These are phyloP conservation scores for Kodamaea leandrae DNA, from an alignment of 805 yeast genomes.

Conservation along the genomic window DNA sequence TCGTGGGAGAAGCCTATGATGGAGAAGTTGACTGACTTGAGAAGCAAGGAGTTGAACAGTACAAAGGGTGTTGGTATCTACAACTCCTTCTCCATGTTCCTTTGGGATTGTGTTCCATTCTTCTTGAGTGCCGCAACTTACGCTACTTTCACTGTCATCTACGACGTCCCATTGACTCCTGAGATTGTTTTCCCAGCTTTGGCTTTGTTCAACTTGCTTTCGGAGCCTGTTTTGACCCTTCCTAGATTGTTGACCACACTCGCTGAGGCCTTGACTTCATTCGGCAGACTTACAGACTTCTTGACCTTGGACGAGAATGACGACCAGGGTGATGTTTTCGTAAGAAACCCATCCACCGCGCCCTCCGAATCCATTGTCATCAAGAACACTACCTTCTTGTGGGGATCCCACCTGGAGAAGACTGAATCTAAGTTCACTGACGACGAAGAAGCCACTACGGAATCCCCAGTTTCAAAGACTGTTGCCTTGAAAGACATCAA, in stretches of 20 bases:
- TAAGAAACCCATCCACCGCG: constrained; percentile 17
- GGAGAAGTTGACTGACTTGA: constrained; percentile 27
- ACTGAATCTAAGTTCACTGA: constrained; percentile 2
- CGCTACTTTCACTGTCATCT: constrained; percentile 23
- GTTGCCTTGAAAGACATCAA: constrained; percentile 32
- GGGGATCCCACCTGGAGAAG: constrained; percentile 20
- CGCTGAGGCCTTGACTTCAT: constrained; percentile 32
- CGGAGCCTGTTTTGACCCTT: constrained; percentile 33
- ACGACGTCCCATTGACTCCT: constrained; percentile 31
- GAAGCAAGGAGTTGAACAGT: constrained; percentile 34
- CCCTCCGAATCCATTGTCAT: constrained; percentile 24
- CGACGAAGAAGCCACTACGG: constrained; percentile 19
- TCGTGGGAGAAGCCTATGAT: constrained; percentile 44
- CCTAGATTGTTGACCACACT: constrained; percentile 30
- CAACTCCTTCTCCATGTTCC: constrained; percentile 30
- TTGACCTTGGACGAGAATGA: constrained; percentile 35
- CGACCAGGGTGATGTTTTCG: constrained; percentile 17
- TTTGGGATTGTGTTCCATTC: constrained; percentile 41
- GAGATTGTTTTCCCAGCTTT: constrained; percentile 41
- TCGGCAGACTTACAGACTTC: constrained; percentile 32
- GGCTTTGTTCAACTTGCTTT: constrained; percentile 34
- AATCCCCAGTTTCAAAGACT: constrained; percentile 14
- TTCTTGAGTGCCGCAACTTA: constrained; percentile 34
- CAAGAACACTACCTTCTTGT: constrained; percentile 32
- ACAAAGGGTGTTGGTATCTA: constrained; percentile 30